Conservation (phyloP, 2,329 filamentous ascomycete species). For the Clonostachys sp. region DNA sequence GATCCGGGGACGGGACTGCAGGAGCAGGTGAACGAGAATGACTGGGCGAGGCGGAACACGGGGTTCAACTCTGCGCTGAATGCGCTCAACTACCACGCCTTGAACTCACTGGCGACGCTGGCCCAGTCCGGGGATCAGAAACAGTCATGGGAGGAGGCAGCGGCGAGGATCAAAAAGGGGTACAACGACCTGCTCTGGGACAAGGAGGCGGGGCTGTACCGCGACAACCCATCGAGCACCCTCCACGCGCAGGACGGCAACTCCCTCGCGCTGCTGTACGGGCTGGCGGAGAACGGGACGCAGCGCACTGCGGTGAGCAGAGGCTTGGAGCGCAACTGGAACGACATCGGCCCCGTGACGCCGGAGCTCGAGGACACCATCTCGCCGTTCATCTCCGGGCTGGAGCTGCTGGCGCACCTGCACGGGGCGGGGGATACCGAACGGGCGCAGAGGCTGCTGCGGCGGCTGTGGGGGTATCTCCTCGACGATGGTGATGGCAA, state of each 20-base stretch:
- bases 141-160: background rate
- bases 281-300: background rate
- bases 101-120: conserved; percentile 9
- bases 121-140: background rate
- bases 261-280: conserved; percentile 33
- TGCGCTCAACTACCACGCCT: conserved; percentile 19
- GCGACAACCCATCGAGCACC: conserved; percentile 37
- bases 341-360: conserved; percentile 17
- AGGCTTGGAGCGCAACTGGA: conserved; percentile 14
- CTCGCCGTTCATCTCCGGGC: conserved; percentile 24
- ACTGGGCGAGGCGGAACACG: conserved; percentile 19
- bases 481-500: conserved; percentile 10
- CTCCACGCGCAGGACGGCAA: conserved; percentile 46
- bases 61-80: conserved; percentile 23
- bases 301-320: conserved; percentile 4
- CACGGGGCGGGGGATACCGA: conserved; percentile 10
- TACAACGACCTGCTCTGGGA: background rate
- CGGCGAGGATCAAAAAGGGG: background rate
- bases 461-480: background rate
- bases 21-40: conserved; percentile 12
- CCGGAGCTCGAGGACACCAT: conserved; percentile 27
- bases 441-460: background rate
- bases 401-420: conserved; percentile 24
- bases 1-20: conserved; percentile 6
- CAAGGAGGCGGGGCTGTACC: conserved; percentile 26